These are phyloP conservation scores for Herpetomonas muscarum DNA, from an alignment of 208 protist species.

Conservation along the genomic window DNA sequence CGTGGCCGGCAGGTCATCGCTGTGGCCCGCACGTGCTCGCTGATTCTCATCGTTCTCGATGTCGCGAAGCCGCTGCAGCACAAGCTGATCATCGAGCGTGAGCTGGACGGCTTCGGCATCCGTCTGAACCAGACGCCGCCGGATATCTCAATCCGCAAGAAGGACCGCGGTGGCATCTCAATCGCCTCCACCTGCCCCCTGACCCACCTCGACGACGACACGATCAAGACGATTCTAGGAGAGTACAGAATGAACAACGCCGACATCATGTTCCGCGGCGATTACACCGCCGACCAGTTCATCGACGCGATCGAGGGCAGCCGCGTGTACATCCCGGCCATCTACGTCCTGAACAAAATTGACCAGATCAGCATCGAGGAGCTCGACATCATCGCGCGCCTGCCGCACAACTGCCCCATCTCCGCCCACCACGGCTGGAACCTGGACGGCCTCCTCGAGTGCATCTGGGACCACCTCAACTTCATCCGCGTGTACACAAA, in stretches of 20 bases:
- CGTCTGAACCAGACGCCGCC: conserved; percentile 97
- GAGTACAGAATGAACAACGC: conserved; percentile 97
- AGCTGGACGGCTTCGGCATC: conserved; percentile 99
- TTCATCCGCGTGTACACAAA: conserved; percentile 99
- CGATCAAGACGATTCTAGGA: conserved; percentile 88
- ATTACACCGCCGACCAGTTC: conserved; percentile 96
- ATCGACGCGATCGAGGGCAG: conserved; percentile 98
- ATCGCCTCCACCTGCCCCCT: conserved; percentile 85
- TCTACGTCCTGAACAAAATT: conserved; percentile 99
- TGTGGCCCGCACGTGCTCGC: conserved; percentile 94
- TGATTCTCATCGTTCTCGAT: conserved; percentile 99
- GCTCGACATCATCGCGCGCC: conserved; percentile 94
- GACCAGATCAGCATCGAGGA: conserved; percentile 98
- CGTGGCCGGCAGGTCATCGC: conserved; percentile 98
- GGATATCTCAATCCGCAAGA: conserved; percentile 96
- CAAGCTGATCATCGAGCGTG: conserved; percentile 95
- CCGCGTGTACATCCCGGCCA: conserved; percentile 94
- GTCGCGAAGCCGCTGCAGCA: conserved; percentile 96
- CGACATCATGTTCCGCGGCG: conserved; percentile 92
- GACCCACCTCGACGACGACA: conserved; percentile 90
- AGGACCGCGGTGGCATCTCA: conserved; percentile 90
- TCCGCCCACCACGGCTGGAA: conserved; percentile 97
- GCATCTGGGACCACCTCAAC: conserved; percentile 98
- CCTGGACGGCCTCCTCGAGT: conserved; percentile 97
- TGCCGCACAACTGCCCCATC: conserved; percentile 97